Conservation (phyloP, 257 asterid genomes). For the Buddleja alternifolia region DNA sequence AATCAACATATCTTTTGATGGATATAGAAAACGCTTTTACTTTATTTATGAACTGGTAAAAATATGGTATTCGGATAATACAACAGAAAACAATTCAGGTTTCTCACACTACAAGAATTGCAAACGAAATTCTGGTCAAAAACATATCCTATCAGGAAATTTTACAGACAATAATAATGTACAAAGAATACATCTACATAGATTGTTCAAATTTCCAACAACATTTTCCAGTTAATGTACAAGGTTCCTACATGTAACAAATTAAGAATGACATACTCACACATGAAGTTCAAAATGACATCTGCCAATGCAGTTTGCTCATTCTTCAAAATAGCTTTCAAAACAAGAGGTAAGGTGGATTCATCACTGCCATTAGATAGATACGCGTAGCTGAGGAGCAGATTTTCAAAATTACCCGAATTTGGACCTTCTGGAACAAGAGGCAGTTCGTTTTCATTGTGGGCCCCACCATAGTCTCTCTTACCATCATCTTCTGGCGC, state of each 20-base stretch:
- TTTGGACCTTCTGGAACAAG: constrained; percentile 52
- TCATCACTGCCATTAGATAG: constrained; percentile 25
- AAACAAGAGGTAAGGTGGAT: constrained; percentile 25
- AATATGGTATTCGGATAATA: background rate
- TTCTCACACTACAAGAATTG: constrained; percentile 12
- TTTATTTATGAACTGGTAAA: too few relatives aligned
- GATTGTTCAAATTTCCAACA: constrained; percentile 31
- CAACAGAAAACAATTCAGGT: constrained; percentile 20
- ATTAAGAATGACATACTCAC: constrained; percentile 30
- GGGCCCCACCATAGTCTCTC: constrained; percentile 40
- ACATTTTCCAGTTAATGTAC: constrained; percentile 45
- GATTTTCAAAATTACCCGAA: constrained; percentile 51
- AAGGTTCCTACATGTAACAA: constrained; percentile 32
- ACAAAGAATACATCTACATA: constrained; percentile 38
- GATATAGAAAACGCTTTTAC: too few relatives aligned
- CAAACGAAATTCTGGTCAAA: background rate
- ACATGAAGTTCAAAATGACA: constrained; percentile 26
- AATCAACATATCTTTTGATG: too few relatives aligned
- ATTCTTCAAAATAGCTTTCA: constrained; percentile 25
- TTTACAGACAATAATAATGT: constrained; percentile 38
- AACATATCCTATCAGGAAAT: constrained; percentile 11
- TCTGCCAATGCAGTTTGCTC: constrained; percentile 28
- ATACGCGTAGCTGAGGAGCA: constrained; percentile 35
- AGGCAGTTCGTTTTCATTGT: constrained; percentile 46
- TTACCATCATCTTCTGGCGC: constrained; percentile 50